phyloP scores from a whole-genome alignment of 176 grass and related monocot species.

The Oryza nivara region DNA sequence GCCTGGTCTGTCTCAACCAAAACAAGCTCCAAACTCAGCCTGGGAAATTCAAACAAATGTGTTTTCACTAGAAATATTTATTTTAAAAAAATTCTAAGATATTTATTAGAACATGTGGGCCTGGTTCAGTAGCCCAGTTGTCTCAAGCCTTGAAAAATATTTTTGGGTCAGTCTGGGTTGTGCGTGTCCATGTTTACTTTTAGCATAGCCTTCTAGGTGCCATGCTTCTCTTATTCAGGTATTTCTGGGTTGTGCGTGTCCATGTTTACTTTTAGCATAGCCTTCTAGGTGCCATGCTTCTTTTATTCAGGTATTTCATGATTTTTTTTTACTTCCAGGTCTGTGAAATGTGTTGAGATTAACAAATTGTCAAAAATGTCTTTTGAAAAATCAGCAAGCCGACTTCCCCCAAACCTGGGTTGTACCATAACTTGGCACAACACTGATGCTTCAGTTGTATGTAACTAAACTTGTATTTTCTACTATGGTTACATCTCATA shows the following conservation, averaged over 20 bases:
- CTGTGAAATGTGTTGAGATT: conserved; percentile 97
- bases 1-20: not conserved
- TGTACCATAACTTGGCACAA: conserved; percentile 95
- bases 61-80: conserved; percentile 24
- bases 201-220: conserved; percentile 16
- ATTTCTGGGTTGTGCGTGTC: not conserved
- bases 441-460: conserved; percentile 91
- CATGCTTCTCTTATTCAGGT: conserved; percentile 20
- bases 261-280: conserved; percentile 22
- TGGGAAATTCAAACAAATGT: not conserved
- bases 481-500: conserved; percentile 31
- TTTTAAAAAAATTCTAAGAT: not conserved
- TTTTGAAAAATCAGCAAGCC: conserved; percentile 88
- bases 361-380: conserved; percentile 90
- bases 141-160: not conserved
- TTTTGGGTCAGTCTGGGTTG: not conserved
- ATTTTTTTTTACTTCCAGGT: conserved; percentile 56
- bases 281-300: conserved; percentile 19
- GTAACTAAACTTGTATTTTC: conserved; percentile 39
- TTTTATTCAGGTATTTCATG: conserved; percentile 29
- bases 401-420: conserved; percentile 70
- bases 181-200: not conserved
- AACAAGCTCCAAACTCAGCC: not conserved
- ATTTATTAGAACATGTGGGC: conserved; percentile 5
- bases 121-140: not conserved